Conservation (phyloP, 345 rosid genomes). For the Reutealis trisperma region DNA sequence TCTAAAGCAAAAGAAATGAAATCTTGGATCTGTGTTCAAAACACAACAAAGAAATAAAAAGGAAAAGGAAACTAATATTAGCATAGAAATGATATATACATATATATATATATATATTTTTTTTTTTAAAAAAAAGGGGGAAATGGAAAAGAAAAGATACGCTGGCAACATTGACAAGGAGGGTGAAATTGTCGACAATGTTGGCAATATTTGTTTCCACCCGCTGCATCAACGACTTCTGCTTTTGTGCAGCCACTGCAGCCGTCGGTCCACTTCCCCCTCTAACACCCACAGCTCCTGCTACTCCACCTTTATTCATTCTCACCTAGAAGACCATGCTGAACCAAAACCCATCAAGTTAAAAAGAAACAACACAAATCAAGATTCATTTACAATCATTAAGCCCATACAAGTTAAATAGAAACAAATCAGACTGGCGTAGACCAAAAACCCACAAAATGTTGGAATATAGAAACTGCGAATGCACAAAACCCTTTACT, state of each 20-base stretch:
- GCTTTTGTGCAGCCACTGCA: constrained; percentile 85
- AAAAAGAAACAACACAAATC: not conserved
- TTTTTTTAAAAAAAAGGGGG: too few species aligned
- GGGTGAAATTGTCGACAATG: constrained; percentile 84
- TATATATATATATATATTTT: too few species aligned
- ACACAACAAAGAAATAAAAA: not conserved
- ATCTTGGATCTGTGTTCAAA: not conserved
- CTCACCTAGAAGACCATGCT: not conserved
- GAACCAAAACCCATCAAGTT: constrained; percentile 1
- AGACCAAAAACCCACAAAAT: not conserved
- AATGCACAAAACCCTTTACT: too few species aligned
- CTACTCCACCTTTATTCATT: constrained; percentile 72
- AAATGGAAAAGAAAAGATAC: constrained; percentile 27
- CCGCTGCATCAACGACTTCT: constrained; percentile 78
- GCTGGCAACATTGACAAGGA: constrained; percentile 76
- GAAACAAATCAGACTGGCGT: not conserved
- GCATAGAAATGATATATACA: not conserved
- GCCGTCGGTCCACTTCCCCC: constrained; percentile 71
- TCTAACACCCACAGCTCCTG: constrained; percentile 32
- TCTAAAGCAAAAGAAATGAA: not conserved
- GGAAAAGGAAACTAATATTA: not conserved
- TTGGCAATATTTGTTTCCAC: constrained; percentile 78
- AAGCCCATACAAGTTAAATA: not conserved
- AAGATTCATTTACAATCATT: not conserved
- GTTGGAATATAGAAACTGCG: too few species aligned